phyloP scores from a whole-genome alignment of 2,329 filamentous ascomycete species.

The Trichoderma koningii region DNA sequence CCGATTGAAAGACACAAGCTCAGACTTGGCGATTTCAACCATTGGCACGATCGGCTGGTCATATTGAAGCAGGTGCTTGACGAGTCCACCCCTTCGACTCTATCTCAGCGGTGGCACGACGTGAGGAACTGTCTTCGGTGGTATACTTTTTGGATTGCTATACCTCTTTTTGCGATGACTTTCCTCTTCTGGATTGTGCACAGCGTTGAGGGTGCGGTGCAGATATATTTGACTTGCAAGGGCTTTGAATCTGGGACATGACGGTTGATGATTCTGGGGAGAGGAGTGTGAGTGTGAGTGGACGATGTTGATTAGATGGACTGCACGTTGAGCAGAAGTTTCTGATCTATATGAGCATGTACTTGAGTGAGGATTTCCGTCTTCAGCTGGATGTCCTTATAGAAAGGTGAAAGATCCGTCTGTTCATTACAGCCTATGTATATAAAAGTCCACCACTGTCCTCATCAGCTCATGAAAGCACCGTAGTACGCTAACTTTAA shows the following conservation, averaged over 20 bases:
- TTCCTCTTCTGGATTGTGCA: slow-evolving; percentile 47
- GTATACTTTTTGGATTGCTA: slow-evolving; percentile 49
- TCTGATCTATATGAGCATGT: no score
- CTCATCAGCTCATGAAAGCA: no score
- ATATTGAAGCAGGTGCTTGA: slow-evolving; percentile 48
- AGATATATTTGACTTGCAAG: slow-evolving; percentile 12
- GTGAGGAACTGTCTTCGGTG: slow-evolving; percentile 46
- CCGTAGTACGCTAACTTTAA: no score
- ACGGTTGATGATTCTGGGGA: no score
- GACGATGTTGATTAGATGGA: neutral
- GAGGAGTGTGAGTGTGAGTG: no score
- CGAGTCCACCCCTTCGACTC: slow-evolving; percentile 39
- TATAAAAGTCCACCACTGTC: no score
- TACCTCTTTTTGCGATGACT: slow-evolving; percentile 38
- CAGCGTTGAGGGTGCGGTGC: slow-evolving; percentile 42
- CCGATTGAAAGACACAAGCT: slow-evolving; percentile 35
- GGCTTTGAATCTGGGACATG: neutral
- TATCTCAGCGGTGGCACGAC: slow-evolving; percentile 49
- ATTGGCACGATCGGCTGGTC: slow-evolving; percentile 48
- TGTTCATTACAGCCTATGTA: no score
- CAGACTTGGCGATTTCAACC: slow-evolving; percentile 39
- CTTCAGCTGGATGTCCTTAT: no score
- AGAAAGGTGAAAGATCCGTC: no score
- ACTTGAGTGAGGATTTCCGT: no score
- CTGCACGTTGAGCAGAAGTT: no score